Base-by-base conservation (phyloP, 768 basidiomycete species). In the Mycena epipterygia region DNA sequence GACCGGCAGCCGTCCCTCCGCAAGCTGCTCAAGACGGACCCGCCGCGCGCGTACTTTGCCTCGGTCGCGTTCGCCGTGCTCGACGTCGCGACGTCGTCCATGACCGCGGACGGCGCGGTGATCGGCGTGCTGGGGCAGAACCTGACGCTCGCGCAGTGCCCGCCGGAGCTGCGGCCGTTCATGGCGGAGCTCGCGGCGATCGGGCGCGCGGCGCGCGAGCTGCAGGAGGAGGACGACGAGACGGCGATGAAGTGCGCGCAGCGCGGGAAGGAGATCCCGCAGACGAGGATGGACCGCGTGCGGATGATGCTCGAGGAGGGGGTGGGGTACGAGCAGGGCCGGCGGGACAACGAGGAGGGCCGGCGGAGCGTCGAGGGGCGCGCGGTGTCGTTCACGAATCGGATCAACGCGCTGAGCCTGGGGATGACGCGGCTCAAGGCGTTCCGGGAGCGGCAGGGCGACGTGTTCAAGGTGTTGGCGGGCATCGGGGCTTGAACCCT, bases 41-140 rank as follows among this genome's bases (percentile, higher is more conserved):
- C 90, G 0, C 81, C 91, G 0, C 86, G 93, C 23, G 95, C 93
- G 0, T 95, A 95, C 83, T 96, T 94, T 76, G 90, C 91, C 19
- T 84, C 90, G 0, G 93, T 95, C 53, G 86, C 92, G 1, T 83
- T 84, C 55, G 93, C 95, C 57, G 89, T 96, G 64, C 85, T 95
- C 32, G 86, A 90, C 66, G 90, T 95, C 56, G 85, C 91, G 5
- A 84, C 87, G 0, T 84, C 81, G 5, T 82, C 87, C 0, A 78
- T 90, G 0, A 85, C 87, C 0, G 78, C 83, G 0, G 86, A 88
- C 3, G 89, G 88, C 4, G 78, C 84, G 2, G 83, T 93, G 4
- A 75, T 88, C 2, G 89, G 91, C 33, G 89, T 92, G 0, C 83
- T 89, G 1, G 92, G 91, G 1, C 79, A 85, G 58, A 81, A 80